Evolutionary conservation across 208 protist genomes (phyloP).

Genomic region (Leishmania arabica): DNA sequence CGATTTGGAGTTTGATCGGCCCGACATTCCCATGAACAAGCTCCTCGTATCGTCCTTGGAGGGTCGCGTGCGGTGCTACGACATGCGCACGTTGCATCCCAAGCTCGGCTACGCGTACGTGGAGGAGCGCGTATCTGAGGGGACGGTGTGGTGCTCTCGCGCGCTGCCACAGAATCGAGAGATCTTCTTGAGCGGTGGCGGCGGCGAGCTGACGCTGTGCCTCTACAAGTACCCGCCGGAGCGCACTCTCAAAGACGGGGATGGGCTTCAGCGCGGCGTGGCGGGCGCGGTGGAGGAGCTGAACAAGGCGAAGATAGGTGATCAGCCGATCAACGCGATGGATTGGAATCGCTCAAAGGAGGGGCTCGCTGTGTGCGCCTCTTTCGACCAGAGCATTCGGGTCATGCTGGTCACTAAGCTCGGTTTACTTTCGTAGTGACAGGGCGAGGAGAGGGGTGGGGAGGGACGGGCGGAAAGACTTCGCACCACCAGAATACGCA

Average conservation of each 20-base stretch:
- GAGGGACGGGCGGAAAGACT: neutral
- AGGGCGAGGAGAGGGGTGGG: neutral
- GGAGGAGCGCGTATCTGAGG: slow-evolving; percentile 77
- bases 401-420: slow-evolving; percentile 88
- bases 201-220: slow-evolving; percentile 87
- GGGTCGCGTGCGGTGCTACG: slow-evolving; percentile 85
- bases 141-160: slow-evolving; percentile 87
- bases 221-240: slow-evolving; percentile 91
- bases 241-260: slow-evolving; percentile 69
- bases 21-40: slow-evolving; percentile 96
- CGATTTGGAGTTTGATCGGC: slow-evolving; percentile 91
- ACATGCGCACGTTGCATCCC: slow-evolving; percentile 88
- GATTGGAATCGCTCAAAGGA: slow-evolving; percentile 88
- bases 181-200: slow-evolving; percentile 87
- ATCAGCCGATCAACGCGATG: slow-evolving; percentile 88
- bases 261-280: slow-evolving; percentile 74
- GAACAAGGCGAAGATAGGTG: slow-evolving; percentile 83
- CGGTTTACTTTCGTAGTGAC: slow-evolving; percentile 48
- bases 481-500: neutral
- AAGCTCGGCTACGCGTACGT: slow-evolving; percentile 89
- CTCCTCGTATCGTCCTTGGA: slow-evolving; percentile 89
- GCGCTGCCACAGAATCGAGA: slow-evolving; percentile 94
- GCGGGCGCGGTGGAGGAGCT: slow-evolving; percentile 75
- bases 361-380: slow-evolving; percentile 79
- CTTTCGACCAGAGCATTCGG: slow-evolving; percentile 88